A percentile compares a stretch with the other conserved stretches of the same genome.
Conservation (phyloP, 495 filamentous ascomycete species). For the Hyaloscypha hepaticicola region DNA sequence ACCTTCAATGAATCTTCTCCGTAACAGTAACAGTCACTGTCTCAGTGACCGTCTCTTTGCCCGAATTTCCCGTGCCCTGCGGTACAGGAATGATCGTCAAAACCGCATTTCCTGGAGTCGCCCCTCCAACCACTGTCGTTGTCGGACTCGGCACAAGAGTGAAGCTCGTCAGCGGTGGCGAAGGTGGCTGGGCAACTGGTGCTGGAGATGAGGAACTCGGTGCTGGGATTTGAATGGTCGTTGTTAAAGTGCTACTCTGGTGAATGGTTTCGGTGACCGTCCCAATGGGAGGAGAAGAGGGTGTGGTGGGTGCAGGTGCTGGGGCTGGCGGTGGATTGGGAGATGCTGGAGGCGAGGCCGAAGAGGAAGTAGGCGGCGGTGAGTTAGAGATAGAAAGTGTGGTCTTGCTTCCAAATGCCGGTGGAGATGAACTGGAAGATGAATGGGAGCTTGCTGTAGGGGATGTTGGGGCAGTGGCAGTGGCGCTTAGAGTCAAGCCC, state of each 20-base stretch:
- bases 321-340: not conserved
- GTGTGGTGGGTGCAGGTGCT: not conserved
- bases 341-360: not conserved
- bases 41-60: slow-evolving; percentile 11
- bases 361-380: not conserved
- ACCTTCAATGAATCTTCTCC: not conserved
- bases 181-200: not conserved
- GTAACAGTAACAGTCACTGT: slow-evolving; percentile 14
- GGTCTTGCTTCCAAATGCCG: not conserved
- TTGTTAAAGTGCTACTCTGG: not conserved
- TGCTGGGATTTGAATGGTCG: not conserved
- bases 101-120: not conserved
- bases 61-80: not conserved
- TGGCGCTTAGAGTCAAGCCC: not conserved
- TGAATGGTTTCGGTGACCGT: not conserved
- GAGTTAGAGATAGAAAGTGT: not conserved
- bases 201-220: not conserved
- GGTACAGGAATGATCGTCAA: not conserved
- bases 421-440: not conserved
- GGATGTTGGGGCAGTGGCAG: not conserved
- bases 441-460: not conserved
- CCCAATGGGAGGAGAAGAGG: not conserved
- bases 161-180: not conserved
- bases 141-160: not conserved
- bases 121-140: not conserved